Conservation (phyloP, 2,329 filamentous ascomycete genomes). For the Sarocladium brachiariae region DNA sequence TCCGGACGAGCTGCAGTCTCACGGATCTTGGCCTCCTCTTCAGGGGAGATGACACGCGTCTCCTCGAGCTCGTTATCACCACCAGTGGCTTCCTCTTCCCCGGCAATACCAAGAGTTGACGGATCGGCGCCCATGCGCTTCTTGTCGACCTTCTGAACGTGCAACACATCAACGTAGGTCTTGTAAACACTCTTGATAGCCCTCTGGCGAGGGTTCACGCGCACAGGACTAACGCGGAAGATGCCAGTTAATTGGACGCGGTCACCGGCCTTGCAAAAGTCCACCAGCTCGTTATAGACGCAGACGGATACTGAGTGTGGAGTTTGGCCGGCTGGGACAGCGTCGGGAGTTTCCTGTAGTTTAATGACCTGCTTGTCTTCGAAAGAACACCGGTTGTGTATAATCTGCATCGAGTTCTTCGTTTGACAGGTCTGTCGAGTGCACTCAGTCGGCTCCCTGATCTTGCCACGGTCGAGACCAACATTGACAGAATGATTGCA, state of each 20-base stretch:
- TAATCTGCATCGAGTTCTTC: slow-evolving; percentile 95
- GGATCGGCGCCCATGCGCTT: slow-evolving; percentile 87
- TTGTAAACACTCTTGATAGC: slow-evolving; percentile 95
- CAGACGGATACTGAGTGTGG: slow-evolving; percentile 95
- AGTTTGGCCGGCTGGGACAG: slow-evolving; percentile 89
- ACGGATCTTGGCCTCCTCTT: slow-evolving; percentile 85
- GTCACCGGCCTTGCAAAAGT: slow-evolving; percentile 97
- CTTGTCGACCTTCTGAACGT: slow-evolving; percentile 95
- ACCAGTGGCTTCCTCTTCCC: slow-evolving; percentile 57
- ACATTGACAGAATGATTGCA: slow-evolving; percentile 90
- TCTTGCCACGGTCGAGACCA: slow-evolving; percentile 90
- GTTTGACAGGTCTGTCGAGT: slow-evolving; percentile 74
- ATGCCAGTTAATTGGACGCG: slow-evolving; percentile 93
- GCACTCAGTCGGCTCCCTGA: slow-evolving; percentile 87
- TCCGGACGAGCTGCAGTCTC: slow-evolving; percentile 73
- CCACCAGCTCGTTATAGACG: slow-evolving; percentile 93
- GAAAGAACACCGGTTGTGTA: slow-evolving; percentile 92
- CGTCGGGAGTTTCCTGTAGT: slow-evolving; percentile 93
- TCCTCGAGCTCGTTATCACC: slow-evolving; percentile 75
- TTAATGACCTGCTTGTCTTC: slow-evolving; percentile 99
- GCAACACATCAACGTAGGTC: slow-evolving; percentile 91
- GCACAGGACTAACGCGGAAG: slow-evolving; percentile 89
- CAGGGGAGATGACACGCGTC: slow-evolving; percentile 71
- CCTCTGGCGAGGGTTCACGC: slow-evolving; percentile 87
- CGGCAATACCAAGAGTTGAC: slow-evolving; percentile 76